Base-by-base conservation (phyloP, 331 rosid genomes). In the Malus hybrid region DNA sequence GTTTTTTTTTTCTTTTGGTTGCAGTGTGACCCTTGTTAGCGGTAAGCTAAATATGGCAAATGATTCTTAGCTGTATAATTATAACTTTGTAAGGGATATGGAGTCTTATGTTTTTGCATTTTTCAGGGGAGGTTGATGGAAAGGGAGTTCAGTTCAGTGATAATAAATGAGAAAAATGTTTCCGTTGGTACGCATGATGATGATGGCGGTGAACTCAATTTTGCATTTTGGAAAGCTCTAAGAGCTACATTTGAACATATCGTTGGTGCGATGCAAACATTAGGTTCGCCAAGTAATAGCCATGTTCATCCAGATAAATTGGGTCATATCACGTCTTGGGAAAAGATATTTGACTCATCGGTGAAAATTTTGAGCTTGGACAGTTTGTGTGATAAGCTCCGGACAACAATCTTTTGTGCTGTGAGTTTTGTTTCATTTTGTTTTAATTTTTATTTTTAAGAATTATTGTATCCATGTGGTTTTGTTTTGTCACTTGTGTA, bases 61-160 rank as follows among this genome's bases (percentile, higher is more conserved):
- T 22, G 8, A 16, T 54, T 16, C 59, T 54, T 54, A 54, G 59
- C 52, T 12, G 52, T 46, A 46, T 46, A 46, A 13, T 46, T 46
- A 46, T 46, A 44, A 1, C 50, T 44, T 52, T 52, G 6, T 52
- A 54, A 16, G 59, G 59, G 2, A 15, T 18, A 54, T 54, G 59
- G 10, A 54, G 20, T 0, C 2, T 54, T 54, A 54, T 54, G 59
- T 70, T 72, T 13, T 57, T 16, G 19, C 55, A 31, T 28, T 76
- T 81, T 83, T 60, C 86, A 93, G 98, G 93, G 82, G 59, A 79
- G 76, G 65, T 60, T 76, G 69, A 73, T 87, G 28, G 91, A 92
- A 85, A 83, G 81, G 73, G 97, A 92, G 75, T 86, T 84, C 76
- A 68, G 20, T 70, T 78, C 82, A 36, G 74, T 74, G 39, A 32